Evolutionary conservation across 108 stramenopile species (phyloP), one percentile per base, ranked within the genome.

Genomic region (Pseudonitzschia pungens): DNA sequence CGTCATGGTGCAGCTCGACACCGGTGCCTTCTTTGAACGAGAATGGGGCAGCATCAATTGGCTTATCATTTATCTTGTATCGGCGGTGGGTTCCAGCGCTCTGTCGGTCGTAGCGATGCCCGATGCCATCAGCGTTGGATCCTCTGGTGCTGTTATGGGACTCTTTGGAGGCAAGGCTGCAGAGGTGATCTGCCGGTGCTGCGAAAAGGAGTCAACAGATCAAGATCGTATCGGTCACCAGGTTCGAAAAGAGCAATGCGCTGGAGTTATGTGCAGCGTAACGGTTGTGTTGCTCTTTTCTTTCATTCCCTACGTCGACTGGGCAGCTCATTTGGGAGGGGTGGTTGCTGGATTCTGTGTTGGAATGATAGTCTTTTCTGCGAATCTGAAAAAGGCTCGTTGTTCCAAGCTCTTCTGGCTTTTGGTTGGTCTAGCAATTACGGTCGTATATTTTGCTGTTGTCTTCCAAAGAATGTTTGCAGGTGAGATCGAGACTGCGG

Each of bases 321-420:
- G 93, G 93, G 83, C 90, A 6, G 93, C 89, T 2, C 93, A 94
- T 70, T 58, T 94, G 36, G 93, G 90, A 24, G 90, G 93, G 20
- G 58, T 91, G 27, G 59, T 87, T 40, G 87, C 87, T 15, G 93
- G 93, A 0, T 81, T 91, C 24, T 78, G 78, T 20, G 78, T 86
- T 28, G 93, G 90, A 27, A 68, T 89, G 56, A 75, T 89, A 0
- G 64, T 84, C 26, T 94, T 94, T 77, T 73, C 87, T 9, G 67
- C 78, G 65, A 70, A 83, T 33, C 73, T 89, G 54, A 52, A 82
- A 52, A 80, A 71, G 63, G 58, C 69, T 53, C 45, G 31, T 36
- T 36, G 68, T 26, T 87, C 84, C 79, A 71, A 75, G 63, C 28
- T 88, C 2, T 69, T 89, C 51, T 89, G 93, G 86, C 77, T 86